Conservation (phyloP, 306 rosid genomes). For the Sophora flavescens region DNA sequence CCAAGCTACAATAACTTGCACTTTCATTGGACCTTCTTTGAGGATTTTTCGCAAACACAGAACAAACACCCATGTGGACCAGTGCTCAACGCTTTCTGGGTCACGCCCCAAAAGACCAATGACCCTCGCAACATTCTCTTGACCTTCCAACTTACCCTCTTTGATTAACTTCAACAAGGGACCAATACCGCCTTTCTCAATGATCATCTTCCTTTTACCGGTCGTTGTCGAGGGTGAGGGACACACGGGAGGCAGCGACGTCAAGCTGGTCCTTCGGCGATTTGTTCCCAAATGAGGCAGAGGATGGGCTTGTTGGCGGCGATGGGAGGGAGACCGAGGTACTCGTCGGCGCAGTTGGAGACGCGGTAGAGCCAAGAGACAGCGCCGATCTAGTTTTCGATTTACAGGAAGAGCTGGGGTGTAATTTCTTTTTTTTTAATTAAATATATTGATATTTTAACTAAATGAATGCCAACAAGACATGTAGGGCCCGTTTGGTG, state of each 20-base stretch:
- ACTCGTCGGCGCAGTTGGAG: constrained; percentile 63
- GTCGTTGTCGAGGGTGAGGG: constrained; percentile 69
- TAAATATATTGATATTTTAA: too few relatives aligned
- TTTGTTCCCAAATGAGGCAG: constrained; percentile 87
- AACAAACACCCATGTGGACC: constrained; percentile 74
- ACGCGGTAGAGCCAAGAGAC: constrained; percentile 90
- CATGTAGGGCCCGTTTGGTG: too few relatives aligned
- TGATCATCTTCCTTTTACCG: constrained; percentile 75
- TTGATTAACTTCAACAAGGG: constrained; percentile 70
- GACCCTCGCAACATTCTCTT: constrained; percentile 77
- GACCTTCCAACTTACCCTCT: constrained; percentile 80
- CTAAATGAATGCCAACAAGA: too few relatives aligned
- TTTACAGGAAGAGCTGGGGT: too few relatives aligned
- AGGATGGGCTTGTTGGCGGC: constrained; percentile 88
- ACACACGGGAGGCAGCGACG: constrained; percentile 78
- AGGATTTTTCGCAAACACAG: constrained; percentile 71
- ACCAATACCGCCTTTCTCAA: constrained; percentile 83
- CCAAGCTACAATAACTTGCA: constrained; percentile 75
- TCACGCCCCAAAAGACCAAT: constrained; percentile 80
- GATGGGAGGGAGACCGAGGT: constrained; percentile 83
- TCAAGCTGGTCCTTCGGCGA: constrained; percentile 83
- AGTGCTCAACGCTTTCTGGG: constrained; percentile 72
- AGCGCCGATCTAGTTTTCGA: constrained; percentile 84
- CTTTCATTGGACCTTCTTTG: constrained; percentile 88
- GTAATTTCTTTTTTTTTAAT: too few relatives aligned